Evolutionary conservation across 805 yeast genomes (phyloP), one percentile per base, ranked within the genome.

Genomic region (Candida ulmi): DNA sequence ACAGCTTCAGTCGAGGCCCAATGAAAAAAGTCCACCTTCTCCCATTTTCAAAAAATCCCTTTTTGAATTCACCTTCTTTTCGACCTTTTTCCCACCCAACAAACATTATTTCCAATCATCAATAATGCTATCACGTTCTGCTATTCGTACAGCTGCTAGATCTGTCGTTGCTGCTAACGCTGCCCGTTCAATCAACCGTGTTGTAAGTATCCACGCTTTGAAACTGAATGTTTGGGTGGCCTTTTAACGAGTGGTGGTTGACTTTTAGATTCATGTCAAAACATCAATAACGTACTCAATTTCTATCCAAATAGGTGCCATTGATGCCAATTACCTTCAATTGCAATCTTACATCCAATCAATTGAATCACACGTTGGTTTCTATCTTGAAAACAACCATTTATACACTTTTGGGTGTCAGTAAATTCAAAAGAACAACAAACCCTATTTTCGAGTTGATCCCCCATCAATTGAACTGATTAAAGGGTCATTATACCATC

Each of bases 81-180:
- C 40, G 35, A 37, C 33, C 33, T 34, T 37, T 26, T 29, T 17
- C 19, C 18, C 13, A 25, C 24, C 37, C 42, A 29, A 37, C 34
- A 27, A 36, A 38, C 38, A 35, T 35, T 28, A 37, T 37, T 48
- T 69, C 55, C 17, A 28, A 28, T 28, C 31, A 28, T 33, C 28
- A 32, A 48, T 48, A 63, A 83, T 84, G 93, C 83, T 84, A 74
- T 81, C 90, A 65, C 88, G 93, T 78, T 78, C 88, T 68, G 77
- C 80, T 71, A 74, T 83, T 68, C 85, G 90, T 74, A 77, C 86
- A 65, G 88, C 88, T 66, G 76, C 86, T 65, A 83, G 87, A 74
- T 74, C 87, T 62, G 83, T 82, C 62, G 72, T 82, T 63, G 73
- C 74, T 55, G 71, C 71, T 56, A 71, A 71, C 63, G 61, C 68